A percentile compares a stretch with the other conserved stretches of the same genome.
These are phyloP conservation scores for Jasminum sambac DNA, from an alignment of 257 asterid species.

Conservation along the genomic window DNA sequence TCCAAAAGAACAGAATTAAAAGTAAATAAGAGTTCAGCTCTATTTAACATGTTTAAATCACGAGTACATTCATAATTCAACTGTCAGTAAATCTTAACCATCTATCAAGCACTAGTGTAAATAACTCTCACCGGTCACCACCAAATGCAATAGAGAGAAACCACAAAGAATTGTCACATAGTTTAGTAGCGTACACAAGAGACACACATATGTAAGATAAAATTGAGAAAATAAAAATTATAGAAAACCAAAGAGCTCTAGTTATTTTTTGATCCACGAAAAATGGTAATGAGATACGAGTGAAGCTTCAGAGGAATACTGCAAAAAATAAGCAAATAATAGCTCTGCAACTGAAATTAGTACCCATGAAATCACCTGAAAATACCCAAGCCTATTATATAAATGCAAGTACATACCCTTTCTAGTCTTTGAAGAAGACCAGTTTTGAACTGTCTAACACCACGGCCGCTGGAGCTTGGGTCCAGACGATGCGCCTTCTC, in stretches of 20 bases:
- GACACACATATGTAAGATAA: background rate
- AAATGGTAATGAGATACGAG: too few relatives aligned
- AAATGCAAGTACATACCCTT: slow-evolving; percentile 39
- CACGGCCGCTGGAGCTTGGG: slow-evolving; percentile 91
- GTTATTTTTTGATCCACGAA: too few relatives aligned
- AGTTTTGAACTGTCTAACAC: slow-evolving; percentile 96
- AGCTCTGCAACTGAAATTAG: background rate
- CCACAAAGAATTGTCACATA: background rate
- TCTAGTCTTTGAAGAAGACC: slow-evolving; percentile 90
- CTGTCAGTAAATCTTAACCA: background rate
- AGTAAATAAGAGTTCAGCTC: too few relatives aligned
- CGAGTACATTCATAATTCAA: too few relatives aligned
- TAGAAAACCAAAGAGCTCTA: too few relatives aligned
- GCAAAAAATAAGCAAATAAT: background rate
- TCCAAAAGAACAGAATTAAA: background rate
- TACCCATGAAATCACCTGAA: background rate
- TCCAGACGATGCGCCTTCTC: slow-evolving; percentile 97
- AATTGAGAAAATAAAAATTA: background rate
- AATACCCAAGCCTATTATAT: background rate
- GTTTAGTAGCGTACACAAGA: background rate
- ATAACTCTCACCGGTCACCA: slow-evolving; percentile 1
- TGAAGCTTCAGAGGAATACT: too few relatives aligned
- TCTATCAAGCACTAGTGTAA: background rate
- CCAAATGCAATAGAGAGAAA: background rate
- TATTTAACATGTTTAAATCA: too few relatives aligned